Conservation (phyloP, 1,284 basidiomycete genomes). For the Sporisorium graminicola region DNA sequence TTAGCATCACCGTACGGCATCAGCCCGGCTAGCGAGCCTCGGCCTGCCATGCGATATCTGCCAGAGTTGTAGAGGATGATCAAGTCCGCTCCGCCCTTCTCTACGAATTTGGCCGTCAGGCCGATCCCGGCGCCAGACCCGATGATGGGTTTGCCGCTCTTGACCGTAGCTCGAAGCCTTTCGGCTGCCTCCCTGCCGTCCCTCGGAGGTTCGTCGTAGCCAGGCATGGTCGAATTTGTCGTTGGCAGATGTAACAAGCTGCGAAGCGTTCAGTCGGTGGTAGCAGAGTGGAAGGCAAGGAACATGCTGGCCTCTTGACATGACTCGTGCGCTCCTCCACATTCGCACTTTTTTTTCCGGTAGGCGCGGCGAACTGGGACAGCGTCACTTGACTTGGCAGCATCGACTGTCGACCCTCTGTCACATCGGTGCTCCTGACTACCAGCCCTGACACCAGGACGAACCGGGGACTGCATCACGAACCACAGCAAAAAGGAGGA, state of each 20-base stretch:
- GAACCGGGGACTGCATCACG: not conserved
- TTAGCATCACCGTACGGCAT: slow-evolving; percentile 56
- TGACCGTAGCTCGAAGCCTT: slow-evolving; percentile 27
- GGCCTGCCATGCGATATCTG: slow-evolving; percentile 45
- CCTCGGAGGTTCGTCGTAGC: slow-evolving; percentile 29
- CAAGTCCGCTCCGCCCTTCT: slow-evolving; percentile 48
- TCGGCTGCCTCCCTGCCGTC: slow-evolving; percentile 41
- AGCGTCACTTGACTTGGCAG: too few relatives aligned
- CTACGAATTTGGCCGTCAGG: slow-evolving; percentile 45
- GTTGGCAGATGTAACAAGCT: not conserved
- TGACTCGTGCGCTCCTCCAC: slow-evolving; percentile 25
- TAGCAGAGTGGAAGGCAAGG: not conserved
- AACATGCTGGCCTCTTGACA: not conserved
- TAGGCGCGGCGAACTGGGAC: too few relatives aligned
- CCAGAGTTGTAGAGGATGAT: slow-evolving; percentile 54
- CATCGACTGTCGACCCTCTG: not conserved
- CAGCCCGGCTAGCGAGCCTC: slow-evolving; percentile 42
- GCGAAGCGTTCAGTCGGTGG: not conserved
- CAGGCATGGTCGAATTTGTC: slow-evolving; percentile 8
- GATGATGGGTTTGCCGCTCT: slow-evolving; percentile 42
- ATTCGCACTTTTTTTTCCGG: slow-evolving; percentile 1
- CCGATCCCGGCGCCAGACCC: slow-evolving; percentile 53
- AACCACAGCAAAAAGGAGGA: not conserved
- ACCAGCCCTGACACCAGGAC: not conserved
- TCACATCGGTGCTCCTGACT: not conserved